Conservation (phyloP, 1,284 basidiomycete species). For the Mycosarcoma maydis region DNA sequence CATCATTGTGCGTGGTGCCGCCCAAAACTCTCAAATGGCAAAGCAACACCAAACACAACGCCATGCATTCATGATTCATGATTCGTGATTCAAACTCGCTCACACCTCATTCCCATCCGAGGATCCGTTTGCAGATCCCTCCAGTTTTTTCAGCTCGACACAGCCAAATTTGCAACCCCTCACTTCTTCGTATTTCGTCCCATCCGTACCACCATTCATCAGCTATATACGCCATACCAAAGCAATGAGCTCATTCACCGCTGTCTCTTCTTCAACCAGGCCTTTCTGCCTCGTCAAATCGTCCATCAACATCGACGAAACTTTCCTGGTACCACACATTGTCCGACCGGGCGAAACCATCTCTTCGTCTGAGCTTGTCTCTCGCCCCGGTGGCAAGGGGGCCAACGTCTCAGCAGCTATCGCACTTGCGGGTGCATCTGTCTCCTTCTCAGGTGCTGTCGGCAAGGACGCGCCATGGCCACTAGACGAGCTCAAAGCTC, state of each 20-base stretch:
- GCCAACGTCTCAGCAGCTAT: slow-evolving; percentile 64
- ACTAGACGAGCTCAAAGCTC: slow-evolving; percentile 52
- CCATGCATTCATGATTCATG: no score
- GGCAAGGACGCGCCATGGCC: slow-evolving; percentile 64
- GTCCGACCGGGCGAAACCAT: slow-evolving; percentile 62
- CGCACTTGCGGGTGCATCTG: slow-evolving; percentile 52
- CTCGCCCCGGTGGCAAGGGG: slow-evolving; percentile 63
- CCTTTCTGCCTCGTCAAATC: slow-evolving; percentile 62
- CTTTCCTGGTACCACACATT: slow-evolving; percentile 61
- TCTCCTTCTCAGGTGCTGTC: slow-evolving; percentile 52
- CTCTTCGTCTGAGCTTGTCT: slow-evolving; percentile 51
- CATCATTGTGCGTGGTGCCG: slow-evolving; percentile 36
- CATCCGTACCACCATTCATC: not conserved
- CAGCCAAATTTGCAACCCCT: no score
- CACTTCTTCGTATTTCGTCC: not conserved
- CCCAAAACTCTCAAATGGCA: no score
- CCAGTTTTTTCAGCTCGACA: not conserved
- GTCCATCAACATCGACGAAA: slow-evolving; percentile 66
- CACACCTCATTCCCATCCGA: slow-evolving; percentile 9
- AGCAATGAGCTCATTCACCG: slow-evolving; percentile 11
- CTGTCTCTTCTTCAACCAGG: slow-evolving; percentile 1
- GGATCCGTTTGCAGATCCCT: slow-evolving; percentile 8
- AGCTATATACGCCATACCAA: not conserved
- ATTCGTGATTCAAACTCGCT: no score
- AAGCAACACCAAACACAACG: no score